Evolutionary conservation across 2,329 filamentous ascomycete species (phyloP), one percentile per base, ranked within the genome.

Genomic region (Fusarium nelsonii): DNA sequence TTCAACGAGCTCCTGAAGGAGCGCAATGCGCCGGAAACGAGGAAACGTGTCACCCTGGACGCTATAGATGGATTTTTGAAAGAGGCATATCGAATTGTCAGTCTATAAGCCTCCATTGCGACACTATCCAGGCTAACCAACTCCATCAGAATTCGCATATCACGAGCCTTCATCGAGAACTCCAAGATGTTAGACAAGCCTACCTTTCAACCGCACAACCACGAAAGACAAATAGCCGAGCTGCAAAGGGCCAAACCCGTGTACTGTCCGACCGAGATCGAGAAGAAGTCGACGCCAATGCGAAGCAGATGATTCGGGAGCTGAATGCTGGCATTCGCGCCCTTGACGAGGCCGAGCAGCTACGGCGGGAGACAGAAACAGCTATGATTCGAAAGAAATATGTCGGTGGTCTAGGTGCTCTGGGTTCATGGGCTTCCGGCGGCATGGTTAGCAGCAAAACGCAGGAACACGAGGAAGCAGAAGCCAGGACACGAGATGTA

Each of bases 71-170:
- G 92, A 74, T 99, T 98, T 77, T 84, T 98, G 34, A 94, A 95
- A 77, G 95, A 98, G 81, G 96, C 96, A 54, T 96, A 97, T 81
- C 89, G 91, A 77, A 97, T 98, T 79, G 94, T 97, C 83, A 75
- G 86, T 79, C 23, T 51, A 67, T 73, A 14, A 69, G 34, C 72
- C 69, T 65, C 69, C 52, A 48, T 40, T 39, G 43, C 28, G 20
- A 32, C 20, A 33, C 53, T 36, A 23, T 40, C 53, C 40, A 37
- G 61, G 60, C 73, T 74, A 44, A 74, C 63, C 58, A 57, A 41
- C 20, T 44, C 60, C 10, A 43, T 18, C 75, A 97, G 94, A 96
- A 97, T 77, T 87, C 90, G 9, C 93, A 97, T 77, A 97, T 98
- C 65, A 82, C 87, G 65, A 92, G 91, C 51, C 88, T 99, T 36